These are phyloP conservation scores for Phytopythium oedochilum DNA, from an alignment of 352 stramenopile species.

Conservation along the genomic window DNA sequence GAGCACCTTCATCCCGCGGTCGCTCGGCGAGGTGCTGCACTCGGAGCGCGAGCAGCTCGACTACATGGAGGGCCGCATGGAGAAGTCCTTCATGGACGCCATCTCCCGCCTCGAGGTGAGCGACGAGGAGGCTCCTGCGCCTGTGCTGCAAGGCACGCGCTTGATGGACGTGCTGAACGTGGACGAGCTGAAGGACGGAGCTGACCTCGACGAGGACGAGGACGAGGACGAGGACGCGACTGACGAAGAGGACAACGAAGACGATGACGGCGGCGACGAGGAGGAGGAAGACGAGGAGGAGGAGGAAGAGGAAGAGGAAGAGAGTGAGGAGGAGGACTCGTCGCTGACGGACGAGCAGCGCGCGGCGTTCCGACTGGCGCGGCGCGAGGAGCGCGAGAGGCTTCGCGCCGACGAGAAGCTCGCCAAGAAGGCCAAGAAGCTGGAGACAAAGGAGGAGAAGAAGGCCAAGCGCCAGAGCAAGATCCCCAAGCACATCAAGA, in stretches of 20 bases:
- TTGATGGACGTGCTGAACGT: constrained; percentile 73
- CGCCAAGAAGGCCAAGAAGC: constrained; percentile 94
- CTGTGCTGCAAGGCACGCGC: constrained; percentile 28
- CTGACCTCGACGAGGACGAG: constrained; percentile 25
- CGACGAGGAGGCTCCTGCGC: constrained; percentile 13
- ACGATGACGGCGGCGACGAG: constrained; percentile 28
- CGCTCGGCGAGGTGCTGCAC: constrained; percentile 91
- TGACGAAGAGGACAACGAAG: constrained; percentile 19
- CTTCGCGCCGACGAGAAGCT: constrained; percentile 48
- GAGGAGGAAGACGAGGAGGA: constrained; percentile 27
- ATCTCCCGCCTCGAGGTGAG: constrained; percentile 74
- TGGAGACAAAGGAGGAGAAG: constrained; percentile 92
- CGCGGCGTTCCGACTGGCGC: constrained; percentile 79
- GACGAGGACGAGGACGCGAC: constrained; percentile 27
- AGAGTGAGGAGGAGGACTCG: constrained; percentile 12
- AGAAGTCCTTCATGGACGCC: constrained; percentile 72
- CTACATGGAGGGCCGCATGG: constrained; percentile 84
- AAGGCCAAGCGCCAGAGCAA: constrained; percentile 94
- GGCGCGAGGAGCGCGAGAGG: constrained; percentile 62
- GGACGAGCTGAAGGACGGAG: constrained; percentile 46
- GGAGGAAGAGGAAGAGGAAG: constrained; percentile 32
- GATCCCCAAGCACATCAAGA: constrained; percentile 99
- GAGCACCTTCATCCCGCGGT: constrained; percentile 92
- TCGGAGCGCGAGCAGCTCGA: constrained; percentile 83
- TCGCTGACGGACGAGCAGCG: constrained; percentile 80